Percentiles rank a stretch among this genome's conserved stretches.
Conservation (phyloP, 2,329 filamentous ascomycete species). For the Aureobasidium sp. region DNA sequence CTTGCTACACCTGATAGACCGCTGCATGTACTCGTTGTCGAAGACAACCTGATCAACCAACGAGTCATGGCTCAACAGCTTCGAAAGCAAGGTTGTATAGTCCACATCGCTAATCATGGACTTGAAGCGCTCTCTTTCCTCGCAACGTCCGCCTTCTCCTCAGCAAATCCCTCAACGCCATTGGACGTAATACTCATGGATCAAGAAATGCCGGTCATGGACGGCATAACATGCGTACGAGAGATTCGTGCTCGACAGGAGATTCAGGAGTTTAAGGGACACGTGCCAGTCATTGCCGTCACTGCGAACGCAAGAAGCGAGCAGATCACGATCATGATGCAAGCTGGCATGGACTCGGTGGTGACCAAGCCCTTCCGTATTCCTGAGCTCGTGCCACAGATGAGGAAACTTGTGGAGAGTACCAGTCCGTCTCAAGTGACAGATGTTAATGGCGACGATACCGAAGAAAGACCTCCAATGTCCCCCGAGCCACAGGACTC, state of each 20-base stretch:
- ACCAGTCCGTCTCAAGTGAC: neutral
- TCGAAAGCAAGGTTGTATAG: constrained; percentile 23
- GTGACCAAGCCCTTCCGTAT: constrained; percentile 32
- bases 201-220: constrained; percentile 69
- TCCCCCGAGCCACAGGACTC: neutral
- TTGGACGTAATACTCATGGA: constrained; percentile 15
- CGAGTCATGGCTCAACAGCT: constrained; percentile 26
- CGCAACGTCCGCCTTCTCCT: constrained; percentile 18
- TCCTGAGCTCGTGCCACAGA: constrained; percentile 29
- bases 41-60: constrained; percentile 28
- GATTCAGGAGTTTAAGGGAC: constrained; percentile 50
- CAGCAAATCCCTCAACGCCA: constrained; percentile 6
- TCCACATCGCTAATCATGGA: constrained; percentile 24
- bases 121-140: constrained; percentile 25
- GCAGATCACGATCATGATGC: constrained; percentile 21
- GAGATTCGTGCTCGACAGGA: constrained; percentile 54
- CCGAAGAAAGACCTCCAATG: neutral
- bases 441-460: neutral
- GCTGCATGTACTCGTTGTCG: constrained; percentile 25
- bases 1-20: constrained; percentile 20
- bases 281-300: constrained; percentile 64
- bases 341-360: constrained; percentile 24
- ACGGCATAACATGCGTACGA: constrained; percentile 62
- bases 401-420: constrained; percentile 20
- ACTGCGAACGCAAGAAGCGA: constrained; percentile 65